phyloP scores from a whole-genome alignment of 108 stramenopile species.

The Cyclotella kingstonii region DNA sequence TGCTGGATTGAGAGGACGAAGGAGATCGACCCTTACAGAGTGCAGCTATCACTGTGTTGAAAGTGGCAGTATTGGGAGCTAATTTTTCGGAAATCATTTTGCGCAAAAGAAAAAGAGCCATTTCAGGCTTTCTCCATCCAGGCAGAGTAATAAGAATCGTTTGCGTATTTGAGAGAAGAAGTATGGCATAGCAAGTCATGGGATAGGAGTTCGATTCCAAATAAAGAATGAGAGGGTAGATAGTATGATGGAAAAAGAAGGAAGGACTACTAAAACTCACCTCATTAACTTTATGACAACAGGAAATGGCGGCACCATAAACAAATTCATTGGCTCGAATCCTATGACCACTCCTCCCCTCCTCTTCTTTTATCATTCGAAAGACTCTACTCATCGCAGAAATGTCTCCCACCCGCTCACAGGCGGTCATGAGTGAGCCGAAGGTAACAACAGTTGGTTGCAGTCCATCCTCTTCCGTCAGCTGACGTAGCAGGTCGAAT shows the following conservation, averaged over 20 bases:
- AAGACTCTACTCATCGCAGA: constrained; percentile 66
- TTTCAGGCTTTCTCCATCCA: constrained; percentile 47
- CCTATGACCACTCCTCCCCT: constrained; percentile 1
- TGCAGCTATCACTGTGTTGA: constrained; percentile 77
- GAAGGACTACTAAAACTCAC: neutral
- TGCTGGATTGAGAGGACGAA: neutral
- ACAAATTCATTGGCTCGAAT: constrained; percentile 72
- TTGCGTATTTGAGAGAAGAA: neutral
- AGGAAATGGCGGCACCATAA: constrained; percentile 82
- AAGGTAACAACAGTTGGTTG: constrained; percentile 74
- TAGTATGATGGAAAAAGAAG: neutral
- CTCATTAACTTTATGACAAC: constrained; percentile 61
- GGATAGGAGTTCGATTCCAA: neutral
- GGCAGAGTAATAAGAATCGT: neutral
- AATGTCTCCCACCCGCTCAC: constrained; percentile 65
- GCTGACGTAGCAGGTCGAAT: constrained; percentile 52
- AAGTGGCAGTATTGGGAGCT: constrained; percentile 72
- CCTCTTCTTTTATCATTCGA: constrained; percentile 55
- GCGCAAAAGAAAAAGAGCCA: constrained; percentile 57
- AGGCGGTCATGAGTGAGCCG: constrained; percentile 83
- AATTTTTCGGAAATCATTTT: constrained; percentile 79
- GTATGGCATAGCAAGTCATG: too few species aligned
- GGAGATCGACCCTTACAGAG: constrained; percentile 44
- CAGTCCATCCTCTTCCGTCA: constrained; percentile 52
- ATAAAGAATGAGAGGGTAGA: neutral